Evolutionary conservation across 345 rosid genomes (phyloP).

Genomic region (Toxicodendron radicans): DNA sequence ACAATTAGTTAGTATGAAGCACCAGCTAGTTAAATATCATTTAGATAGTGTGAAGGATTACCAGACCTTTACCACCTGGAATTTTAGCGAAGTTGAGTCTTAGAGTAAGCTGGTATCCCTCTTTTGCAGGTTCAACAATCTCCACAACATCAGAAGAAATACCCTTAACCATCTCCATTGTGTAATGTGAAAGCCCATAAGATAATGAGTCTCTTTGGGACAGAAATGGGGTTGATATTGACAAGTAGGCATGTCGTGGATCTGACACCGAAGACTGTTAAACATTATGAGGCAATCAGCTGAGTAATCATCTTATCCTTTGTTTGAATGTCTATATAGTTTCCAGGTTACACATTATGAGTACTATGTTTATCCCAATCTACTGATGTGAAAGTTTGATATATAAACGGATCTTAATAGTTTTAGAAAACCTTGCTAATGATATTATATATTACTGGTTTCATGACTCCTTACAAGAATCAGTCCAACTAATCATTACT

Average conservation of each 20-base stretch:
- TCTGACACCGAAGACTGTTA: conserved; percentile 63
- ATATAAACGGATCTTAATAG: background rate
- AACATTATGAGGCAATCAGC: conserved; percentile 6
- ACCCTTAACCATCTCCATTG: conserved; percentile 44
- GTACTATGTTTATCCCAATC: background rate
- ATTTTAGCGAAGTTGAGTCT: conserved; percentile 55
- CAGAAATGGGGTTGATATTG: conserved; percentile 61
- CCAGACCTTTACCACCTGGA: conserved; percentile 62
- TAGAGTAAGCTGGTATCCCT: conserved; percentile 88
- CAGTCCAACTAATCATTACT: background rate
- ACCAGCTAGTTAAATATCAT: background rate
- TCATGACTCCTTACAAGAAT: background rate
- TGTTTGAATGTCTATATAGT: background rate
- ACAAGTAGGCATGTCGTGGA: conserved; percentile 47
- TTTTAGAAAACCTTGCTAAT: background rate
- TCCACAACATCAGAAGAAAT: conserved; percentile 54
- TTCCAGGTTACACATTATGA: background rate
- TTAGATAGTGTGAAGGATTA: conserved; percentile 9
- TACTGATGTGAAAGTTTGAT: background rate
- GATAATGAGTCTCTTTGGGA: conserved; percentile 44
- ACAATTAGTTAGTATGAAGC: background rate
- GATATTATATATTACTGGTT: background rate
- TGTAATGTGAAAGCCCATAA: conserved; percentile 43
- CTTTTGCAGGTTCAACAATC: conserved; percentile 67
- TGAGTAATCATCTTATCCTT: background rate